Percentiles rank a stretch among this genome's conserved stretches.
Conservation (phyloP, 306 rosid species). For the Vigna mungo region DNA sequence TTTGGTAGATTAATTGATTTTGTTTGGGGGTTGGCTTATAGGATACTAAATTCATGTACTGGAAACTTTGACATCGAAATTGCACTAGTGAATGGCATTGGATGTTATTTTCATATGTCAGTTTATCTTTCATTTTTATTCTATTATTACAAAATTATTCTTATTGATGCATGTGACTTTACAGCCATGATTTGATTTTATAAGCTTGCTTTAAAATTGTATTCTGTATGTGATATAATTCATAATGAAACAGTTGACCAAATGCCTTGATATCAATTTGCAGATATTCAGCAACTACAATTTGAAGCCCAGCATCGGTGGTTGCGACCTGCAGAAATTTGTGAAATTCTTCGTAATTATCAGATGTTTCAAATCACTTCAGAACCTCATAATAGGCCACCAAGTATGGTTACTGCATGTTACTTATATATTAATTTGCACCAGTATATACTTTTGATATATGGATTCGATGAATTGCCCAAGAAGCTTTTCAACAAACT, state of each 20-base stretch:
- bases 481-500: slow-evolving; percentile 7
- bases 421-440: slow-evolving; percentile 18
- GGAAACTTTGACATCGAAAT: slow-evolving; percentile 23
- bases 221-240: slow-evolving; percentile 19
- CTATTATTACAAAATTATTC: background rate
- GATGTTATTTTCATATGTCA: slow-evolving; percentile 4
- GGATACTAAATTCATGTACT: slow-evolving; percentile 4
- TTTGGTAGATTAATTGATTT: slow-evolving; percentile 14
- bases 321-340: slow-evolving; percentile 95
- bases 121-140: slow-evolving; percentile 2
- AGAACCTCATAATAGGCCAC: slow-evolving; percentile 89
- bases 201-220: slow-evolving; percentile 24
- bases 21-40: background rate
- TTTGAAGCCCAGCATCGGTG: slow-evolving; percentile 86
- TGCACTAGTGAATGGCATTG: slow-evolving; percentile 5
- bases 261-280: slow-evolving; percentile 39
- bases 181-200: slow-evolving; percentile 28
- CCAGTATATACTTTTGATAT: slow-evolving; percentile 5
- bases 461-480: slow-evolving; percentile 9
- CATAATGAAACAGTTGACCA: slow-evolving; percentile 28
- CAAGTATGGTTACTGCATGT: slow-evolving; percentile 64
- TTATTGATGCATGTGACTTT: slow-evolving; percentile 23
- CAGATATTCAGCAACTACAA: slow-evolving; percentile 78
- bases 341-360: slow-evolving; percentile 88
- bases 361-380: slow-evolving; percentile 68